A percentile compares a stretch with the other conserved stretches of the same genome.
Conservation (phyloP, 2,329 filamentous ascomycete genomes). For the Fusarium incarnatum region DNA sequence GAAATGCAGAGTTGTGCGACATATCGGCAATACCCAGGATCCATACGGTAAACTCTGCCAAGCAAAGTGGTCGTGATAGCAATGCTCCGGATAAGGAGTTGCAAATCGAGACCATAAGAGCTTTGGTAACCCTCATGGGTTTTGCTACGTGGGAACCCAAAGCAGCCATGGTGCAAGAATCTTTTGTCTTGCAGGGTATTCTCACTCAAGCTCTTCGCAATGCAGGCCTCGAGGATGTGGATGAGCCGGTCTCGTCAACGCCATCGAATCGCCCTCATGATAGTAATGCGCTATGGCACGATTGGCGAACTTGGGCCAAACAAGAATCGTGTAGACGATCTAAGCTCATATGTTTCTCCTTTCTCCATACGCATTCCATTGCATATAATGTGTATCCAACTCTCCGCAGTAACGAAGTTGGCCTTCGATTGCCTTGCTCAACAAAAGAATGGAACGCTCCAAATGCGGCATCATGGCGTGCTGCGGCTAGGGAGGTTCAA, state of each 20-base stretch:
- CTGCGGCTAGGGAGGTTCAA: slow-evolving; percentile 34
- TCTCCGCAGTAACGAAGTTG: slow-evolving; percentile 52
- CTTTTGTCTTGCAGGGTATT: slow-evolving; percentile 50
- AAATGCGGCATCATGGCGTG: slow-evolving; percentile 31
- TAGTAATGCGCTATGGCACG: slow-evolving; percentile 7
- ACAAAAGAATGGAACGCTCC: slow-evolving; percentile 54
- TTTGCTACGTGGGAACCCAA: slow-evolving; percentile 55
- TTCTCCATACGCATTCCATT: slow-evolving; percentile 54
- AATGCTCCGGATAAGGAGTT: background rate
- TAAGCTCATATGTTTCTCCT: slow-evolving; percentile 54
- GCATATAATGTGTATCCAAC: slow-evolving; percentile 55
- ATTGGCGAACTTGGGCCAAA: slow-evolving; percentile 50
- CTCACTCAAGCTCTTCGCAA: slow-evolving; percentile 52
- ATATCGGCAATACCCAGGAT: background rate
- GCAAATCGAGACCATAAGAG: slow-evolving; percentile 49
- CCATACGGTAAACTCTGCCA: background rate
- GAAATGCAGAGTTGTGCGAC: slow-evolving; percentile 38
- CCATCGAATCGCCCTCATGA: slow-evolving; percentile 2
- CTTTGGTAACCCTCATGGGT: slow-evolving; percentile 53
- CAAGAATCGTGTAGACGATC: slow-evolving; percentile 51
- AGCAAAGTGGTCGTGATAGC: slow-evolving; percentile 18
- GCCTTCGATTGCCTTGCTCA: slow-evolving; percentile 51
- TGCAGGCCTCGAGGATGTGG: slow-evolving; percentile 48
- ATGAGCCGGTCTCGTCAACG: background rate
- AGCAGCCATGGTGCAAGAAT: slow-evolving; percentile 49